phyloP scores from a whole-genome alignment of 257 asterid species.

The Solanum lycopersicoides region DNA sequence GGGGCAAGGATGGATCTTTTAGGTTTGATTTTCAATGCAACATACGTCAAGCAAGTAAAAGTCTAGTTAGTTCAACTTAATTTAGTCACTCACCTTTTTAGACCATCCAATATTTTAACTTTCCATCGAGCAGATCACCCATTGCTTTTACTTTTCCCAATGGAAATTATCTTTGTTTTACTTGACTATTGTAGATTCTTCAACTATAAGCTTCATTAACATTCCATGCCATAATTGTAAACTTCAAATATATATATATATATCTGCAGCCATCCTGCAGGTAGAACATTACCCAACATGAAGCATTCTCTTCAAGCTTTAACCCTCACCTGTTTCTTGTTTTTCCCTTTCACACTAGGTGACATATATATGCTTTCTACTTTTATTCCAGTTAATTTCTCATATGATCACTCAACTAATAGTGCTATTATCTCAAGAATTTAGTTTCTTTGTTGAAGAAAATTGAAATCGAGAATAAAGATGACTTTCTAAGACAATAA shows the following conservation, averaged over 20 bases:
- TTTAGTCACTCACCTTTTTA: slow-evolving; percentile 1
- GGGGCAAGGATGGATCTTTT: slow-evolving; percentile 1
- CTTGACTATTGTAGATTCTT: not conserved
- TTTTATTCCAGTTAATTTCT: not conserved
- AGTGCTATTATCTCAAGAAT: not conserved
- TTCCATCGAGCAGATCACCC: slow-evolving; percentile 12
- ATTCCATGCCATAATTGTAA: not conserved
- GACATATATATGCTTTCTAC: not conserved
- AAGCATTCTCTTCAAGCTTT: slow-evolving; percentile 12
- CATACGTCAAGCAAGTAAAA: not conserved
- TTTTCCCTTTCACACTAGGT: slow-evolving; percentile 28
- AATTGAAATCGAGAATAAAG: not conserved
- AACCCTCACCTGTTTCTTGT: slow-evolving; percentile 20
- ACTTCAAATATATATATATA: not conserved
- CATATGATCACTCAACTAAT: not conserved
- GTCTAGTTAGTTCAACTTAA: slow-evolving; percentile 1
- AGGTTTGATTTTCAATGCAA: slow-evolving; percentile 8
- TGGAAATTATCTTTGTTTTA: not conserved
- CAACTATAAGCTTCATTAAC: not conserved
- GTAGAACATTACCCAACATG: not conserved
- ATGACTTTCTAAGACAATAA: not conserved
- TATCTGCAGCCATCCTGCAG: not conserved
- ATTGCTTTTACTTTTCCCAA: slow-evolving; percentile 5
- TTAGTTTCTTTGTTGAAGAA: not conserved
- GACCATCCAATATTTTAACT: not conserved